Percentiles rank a stretch among this genome's conserved stretches.
Conservation (phyloP, 805 yeast genomes). For the Zygosaccharomyces rouxii region DNA sequence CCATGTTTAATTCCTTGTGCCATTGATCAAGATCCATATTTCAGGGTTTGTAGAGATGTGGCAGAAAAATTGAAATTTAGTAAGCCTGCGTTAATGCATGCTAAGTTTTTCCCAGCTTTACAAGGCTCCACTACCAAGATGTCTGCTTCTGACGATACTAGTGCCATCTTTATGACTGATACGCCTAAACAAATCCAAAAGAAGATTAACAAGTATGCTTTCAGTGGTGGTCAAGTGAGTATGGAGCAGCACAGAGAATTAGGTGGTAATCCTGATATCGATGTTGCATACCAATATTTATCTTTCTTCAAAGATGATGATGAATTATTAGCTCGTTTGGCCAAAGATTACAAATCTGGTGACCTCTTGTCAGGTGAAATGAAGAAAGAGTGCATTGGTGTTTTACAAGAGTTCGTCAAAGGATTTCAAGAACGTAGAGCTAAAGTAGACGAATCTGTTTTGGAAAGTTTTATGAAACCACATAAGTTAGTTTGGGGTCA, state of each 20-base stretch:
- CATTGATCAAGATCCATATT: conserved; percentile 97
- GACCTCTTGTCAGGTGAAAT: conserved; percentile 87
- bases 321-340: conserved; percentile 58
- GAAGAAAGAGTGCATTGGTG: conserved; percentile 80
- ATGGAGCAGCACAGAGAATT: conserved; percentile 83
- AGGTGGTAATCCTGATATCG: conserved; percentile 95
- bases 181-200: conserved; percentile 87
- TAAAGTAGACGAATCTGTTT: conserved; percentile 53
- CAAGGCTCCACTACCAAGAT: conserved; percentile 96
- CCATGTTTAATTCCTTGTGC: conserved; percentile 99
- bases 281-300: conserved; percentile 90
- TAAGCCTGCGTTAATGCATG: conserved; percentile 88
- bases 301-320: conserved; percentile 90
- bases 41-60: conserved; percentile 95
- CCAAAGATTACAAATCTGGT: conserved; percentile 68
- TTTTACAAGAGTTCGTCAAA: conserved; percentile 71
- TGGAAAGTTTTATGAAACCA: conserved; percentile 74
- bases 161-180: conserved; percentile 94
- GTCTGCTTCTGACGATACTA: conserved; percentile 89
- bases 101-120: conserved; percentile 95
- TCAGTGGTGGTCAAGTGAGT: conserved; percentile 87
- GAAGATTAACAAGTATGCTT: conserved; percentile 94
- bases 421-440: conserved; percentile 79
- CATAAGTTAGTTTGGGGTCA: conserved; percentile 75
- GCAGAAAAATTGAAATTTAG: conserved; percentile 87